A percentile compares a stretch with the other conserved stretches of the same genome.
Evolutionary conservation across 352 stramenopile species (phyloP).

Genomic region (Pythium insidiosum): DNA sequence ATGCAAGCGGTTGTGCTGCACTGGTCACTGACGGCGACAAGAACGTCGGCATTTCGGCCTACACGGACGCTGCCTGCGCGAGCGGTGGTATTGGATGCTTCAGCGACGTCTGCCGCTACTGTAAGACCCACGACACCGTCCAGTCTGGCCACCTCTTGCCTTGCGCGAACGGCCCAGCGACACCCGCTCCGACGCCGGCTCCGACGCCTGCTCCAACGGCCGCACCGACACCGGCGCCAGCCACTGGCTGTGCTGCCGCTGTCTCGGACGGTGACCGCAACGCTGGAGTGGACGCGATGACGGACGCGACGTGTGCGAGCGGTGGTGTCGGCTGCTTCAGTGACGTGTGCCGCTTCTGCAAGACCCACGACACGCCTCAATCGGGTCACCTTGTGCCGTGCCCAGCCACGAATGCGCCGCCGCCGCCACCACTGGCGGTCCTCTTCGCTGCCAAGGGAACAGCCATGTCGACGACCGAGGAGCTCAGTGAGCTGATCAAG

Average conservation of each 20-base stretch:
- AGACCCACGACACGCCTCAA: conserved; percentile 9
- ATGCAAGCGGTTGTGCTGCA: background rate
- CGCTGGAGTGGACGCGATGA: conserved; percentile 5
- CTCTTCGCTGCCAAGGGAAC: background rate
- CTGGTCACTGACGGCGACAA: background rate
- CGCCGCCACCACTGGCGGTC: conserved; percentile 5
- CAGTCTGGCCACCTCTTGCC: background rate
- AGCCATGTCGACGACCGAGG: conserved; percentile 1
- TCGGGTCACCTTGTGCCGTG: conserved; percentile 6
- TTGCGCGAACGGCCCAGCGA: background rate
- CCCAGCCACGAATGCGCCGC: background rate
- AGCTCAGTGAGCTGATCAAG: too few relatives aligned
- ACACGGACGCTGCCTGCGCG: conserved; percentile 6
- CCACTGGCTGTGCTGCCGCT: background rate
- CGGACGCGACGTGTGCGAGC: conserved; percentile 8
- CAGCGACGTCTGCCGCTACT: conserved; percentile 8
- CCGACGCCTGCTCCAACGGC: too few relatives aligned
- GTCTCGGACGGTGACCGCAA: conserved; percentile 9
- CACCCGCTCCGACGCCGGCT: too few relatives aligned
- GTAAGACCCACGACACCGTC: background rate
- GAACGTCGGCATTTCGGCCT: background rate
- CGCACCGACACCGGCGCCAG: background rate
- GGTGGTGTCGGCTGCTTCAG: conserved; percentile 18
- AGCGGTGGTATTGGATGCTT: conserved; percentile 4
- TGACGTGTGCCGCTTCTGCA: conserved; percentile 19